A percentile compares a stretch with the other conserved stretches of the same genome.
Evolutionary conservation across 208 protist species (phyloP).

Genomic region (Trypanosoma conorhini): DNA sequence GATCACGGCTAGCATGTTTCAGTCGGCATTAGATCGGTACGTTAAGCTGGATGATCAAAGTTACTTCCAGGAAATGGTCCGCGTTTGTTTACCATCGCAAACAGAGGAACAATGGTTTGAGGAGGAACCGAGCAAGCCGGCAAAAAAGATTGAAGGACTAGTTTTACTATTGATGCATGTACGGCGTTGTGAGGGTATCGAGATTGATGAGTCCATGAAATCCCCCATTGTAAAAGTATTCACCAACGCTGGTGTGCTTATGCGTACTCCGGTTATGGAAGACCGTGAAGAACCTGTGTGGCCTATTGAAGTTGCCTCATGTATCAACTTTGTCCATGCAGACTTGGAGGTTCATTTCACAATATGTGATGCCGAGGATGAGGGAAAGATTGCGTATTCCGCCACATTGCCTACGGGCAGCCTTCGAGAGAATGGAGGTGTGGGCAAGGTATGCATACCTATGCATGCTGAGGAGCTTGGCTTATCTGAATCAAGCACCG

Average conservation of each 20-base stretch:
- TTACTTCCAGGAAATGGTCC: constrained; percentile 82
- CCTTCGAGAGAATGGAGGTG: constrained; percentile 65
- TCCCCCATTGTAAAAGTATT: constrained; percentile 73
- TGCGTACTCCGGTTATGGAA: constrained; percentile 57
- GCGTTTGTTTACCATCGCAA: constrained; percentile 58
- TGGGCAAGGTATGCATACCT: constrained; percentile 52
- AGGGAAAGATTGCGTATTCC: constrained; percentile 50
- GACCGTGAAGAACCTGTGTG: constrained; percentile 46
- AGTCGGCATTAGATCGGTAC: constrained; percentile 80
- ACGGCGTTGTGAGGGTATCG: constrained; percentile 50
- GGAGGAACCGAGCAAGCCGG: constrained; percentile 13
- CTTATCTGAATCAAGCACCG: background rate
- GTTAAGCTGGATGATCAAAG: constrained; percentile 87
- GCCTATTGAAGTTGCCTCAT: constrained; percentile 74
- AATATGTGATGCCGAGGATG: constrained; percentile 58
- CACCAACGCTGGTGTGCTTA: constrained; percentile 57
- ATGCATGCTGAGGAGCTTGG: constrained; percentile 28
- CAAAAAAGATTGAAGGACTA: constrained; percentile 26
- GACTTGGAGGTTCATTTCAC: constrained; percentile 56
- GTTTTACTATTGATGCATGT: constrained; percentile 85
- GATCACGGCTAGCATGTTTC: constrained; percentile 57
- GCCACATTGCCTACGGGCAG: constrained; percentile 40
- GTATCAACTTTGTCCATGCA: constrained; percentile 76
- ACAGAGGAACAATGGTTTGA: constrained; percentile 69
- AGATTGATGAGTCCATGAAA: constrained; percentile 30